Conservation (phyloP, 176 grass and related monocot species). For the Carex pumila region DNA sequence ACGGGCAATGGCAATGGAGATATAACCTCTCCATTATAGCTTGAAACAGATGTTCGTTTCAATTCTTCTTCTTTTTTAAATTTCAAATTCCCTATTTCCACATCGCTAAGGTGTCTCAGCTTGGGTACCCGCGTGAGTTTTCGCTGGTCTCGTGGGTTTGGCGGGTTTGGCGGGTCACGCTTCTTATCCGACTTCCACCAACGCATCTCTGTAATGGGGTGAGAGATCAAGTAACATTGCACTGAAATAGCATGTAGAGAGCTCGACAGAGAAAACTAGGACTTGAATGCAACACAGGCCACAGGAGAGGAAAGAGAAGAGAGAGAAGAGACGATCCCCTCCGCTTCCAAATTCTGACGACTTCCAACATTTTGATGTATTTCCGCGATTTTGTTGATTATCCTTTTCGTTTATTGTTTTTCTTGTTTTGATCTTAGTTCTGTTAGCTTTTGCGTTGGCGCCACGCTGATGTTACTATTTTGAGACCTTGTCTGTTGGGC, state of each 20-base stretch:
- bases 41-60: neutral
- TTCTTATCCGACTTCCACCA: slow-evolving; percentile 4
- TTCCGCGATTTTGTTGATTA: neutral
- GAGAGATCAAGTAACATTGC: slow-evolving; percentile 11
- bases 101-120: slow-evolving; percentile 42
- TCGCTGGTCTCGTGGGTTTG: slow-evolving; percentile 31
- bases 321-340: neutral
- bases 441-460: neutral
- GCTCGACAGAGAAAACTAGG: neutral
- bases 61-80: slow-evolving; percentile 23
- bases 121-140: slow-evolving; percentile 42
- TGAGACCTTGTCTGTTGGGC: neutral
- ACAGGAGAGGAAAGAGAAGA: neutral
- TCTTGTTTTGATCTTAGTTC: slow-evolving; percentile 5
- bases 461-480: neutral
- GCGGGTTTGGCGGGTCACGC: slow-evolving; percentile 24
- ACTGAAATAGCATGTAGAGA: neutral
- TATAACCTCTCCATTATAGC: slow-evolving; percentile 21
- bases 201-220: neutral
- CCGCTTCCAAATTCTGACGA: slow-evolving; percentile 2
- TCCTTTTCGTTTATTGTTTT: slow-evolving; percentile 18
- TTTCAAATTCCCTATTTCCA: slow-evolving; percentile 40
- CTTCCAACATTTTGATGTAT: neutral
- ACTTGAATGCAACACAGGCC: neutral
- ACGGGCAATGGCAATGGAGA: slow-evolving; percentile 43